Base-by-base conservation (phyloP, 2,329 filamentous ascomycete genomes). In the Xylariales sp. region DNA sequence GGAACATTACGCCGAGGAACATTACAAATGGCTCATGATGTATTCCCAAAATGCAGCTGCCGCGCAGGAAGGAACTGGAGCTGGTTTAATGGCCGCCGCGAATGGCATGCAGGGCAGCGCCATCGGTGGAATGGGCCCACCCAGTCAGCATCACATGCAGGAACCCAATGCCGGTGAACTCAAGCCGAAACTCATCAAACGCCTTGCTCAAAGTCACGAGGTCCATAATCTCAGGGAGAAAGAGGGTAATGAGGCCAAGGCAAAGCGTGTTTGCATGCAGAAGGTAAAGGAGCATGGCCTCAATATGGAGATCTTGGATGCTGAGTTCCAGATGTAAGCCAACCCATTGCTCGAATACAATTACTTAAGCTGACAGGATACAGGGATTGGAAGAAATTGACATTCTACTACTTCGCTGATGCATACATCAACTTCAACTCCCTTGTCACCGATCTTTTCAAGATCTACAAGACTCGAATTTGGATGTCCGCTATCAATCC, bases 401-500 rank as follows among this genome's bases (percentile, higher is more conserved):
- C 94, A 0, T 97, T 97, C 66, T 98, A 96, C 70, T 98, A 97
- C 67, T 98, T 96, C 61, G 91, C 93, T 40, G 90, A 96, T 58
- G 82, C 88, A 1, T 98, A 98, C 62, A 95, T 98, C 72, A 97
- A 97, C 68, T 98, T 98, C 75, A 98, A 98, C 62, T 88, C 88
- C 2, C 79, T 98, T 12, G 93, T 98, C 40, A 95, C 90, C 0
- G 93, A 98, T 60, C 74, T 98, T 10, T 98, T 97, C 77, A 97
- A 97, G 67, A 91, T 97, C 48, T 98, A 97, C 75, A 98, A 98
- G 71, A 95, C 91, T 16, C 82, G 94, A 53, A 98, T 98, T 56
- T 98, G 93, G 93, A 95, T 98, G 88, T 97, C 91, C 4, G 93
- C 93, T 4, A 95, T 98, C 63, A 98, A 98, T 60, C 93, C 93